Percentiles rank a stretch among this genome's conserved stretches.
These are phyloP conservation scores for Huntiella omanensis DNA, from an alignment of 2,329 filamentous ascomycete species.

Conservation along the genomic window DNA sequence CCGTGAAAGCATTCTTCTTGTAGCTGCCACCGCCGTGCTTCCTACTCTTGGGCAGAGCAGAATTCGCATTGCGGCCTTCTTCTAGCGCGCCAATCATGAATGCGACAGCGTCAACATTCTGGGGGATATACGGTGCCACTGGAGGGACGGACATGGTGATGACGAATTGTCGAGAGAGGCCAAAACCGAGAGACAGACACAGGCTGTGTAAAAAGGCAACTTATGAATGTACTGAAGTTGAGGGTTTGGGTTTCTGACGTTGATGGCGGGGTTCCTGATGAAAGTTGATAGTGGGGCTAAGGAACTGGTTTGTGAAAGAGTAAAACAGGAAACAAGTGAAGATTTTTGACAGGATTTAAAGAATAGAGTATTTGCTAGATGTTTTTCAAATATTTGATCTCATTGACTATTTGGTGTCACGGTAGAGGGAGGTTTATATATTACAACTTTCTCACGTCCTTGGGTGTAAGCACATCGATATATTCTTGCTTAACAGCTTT, in stretches of 20 bases:
- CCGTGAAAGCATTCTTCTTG: conserved; percentile 61
- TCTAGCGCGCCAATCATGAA: conserved; percentile 48
- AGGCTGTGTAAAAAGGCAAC: too few relatives aligned
- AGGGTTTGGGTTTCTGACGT: neutral
- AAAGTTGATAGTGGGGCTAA: neutral
- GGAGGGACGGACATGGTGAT: conserved; percentile 14
- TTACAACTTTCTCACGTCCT: too few relatives aligned
- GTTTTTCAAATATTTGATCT: too few relatives aligned
- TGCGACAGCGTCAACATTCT: conserved; percentile 50
- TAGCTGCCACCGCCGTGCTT: conserved; percentile 44
- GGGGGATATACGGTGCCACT: conserved; percentile 43
- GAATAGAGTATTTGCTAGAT: too few relatives aligned
- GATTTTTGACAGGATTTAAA: neutral
- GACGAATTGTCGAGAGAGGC: neutral
- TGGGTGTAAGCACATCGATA: too few relatives aligned
- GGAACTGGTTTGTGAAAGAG: neutral
- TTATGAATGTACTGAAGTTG: neutral
- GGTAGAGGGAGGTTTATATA: too few relatives aligned
- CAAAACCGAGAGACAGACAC: neutral
- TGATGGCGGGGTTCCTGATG: too few relatives aligned
- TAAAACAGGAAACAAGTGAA: conserved; percentile 1
- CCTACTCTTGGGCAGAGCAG: conserved; percentile 19
- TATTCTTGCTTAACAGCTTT: too few relatives aligned
- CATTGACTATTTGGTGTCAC: too few relatives aligned
- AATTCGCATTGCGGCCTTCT: conserved; percentile 26